Evolutionary conservation across 257 asterid species (phyloP).

Genomic region (Solanum gandarillasii): DNA sequence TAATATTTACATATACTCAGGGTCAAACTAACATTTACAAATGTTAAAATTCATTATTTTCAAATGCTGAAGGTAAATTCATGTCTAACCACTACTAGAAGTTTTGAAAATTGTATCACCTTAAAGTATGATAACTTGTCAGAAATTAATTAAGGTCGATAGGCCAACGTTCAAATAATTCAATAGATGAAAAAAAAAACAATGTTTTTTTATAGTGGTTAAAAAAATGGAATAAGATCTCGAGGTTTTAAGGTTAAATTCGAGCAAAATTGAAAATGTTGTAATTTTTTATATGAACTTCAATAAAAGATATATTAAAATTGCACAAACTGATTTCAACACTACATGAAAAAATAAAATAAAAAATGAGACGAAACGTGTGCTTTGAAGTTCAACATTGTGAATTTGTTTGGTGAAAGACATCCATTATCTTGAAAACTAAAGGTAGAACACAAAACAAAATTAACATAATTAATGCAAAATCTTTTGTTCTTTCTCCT

Average conservation of each 20-base stretch:
- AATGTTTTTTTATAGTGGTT: background rate
- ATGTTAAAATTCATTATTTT: background rate
- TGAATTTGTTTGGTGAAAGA: background rate
- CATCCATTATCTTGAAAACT: background rate
- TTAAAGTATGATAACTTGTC: background rate
- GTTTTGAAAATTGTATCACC: background rate
- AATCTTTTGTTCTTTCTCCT: background rate
- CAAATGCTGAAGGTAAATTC: background rate
- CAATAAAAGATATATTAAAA: background rate
- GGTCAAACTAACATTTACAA: background rate
- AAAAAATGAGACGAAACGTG: background rate
- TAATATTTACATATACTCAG: background rate
- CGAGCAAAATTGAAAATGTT: background rate
- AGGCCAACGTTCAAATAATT: background rate
- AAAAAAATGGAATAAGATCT: background rate
- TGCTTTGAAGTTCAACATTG: background rate
- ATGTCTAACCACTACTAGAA: background rate
- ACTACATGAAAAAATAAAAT: background rate
- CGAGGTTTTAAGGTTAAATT: background rate
- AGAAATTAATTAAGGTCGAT: background rate
- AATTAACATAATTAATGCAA: background rate
- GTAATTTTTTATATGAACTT: background rate
- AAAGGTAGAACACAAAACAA: background rate
- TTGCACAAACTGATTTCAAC: background rate
- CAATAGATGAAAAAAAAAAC: background rate